A percentile compares a stretch with the other conserved stretches of the same genome.
phyloP scores from a whole-genome alignment of 2,329 filamentous ascomycete species.

The Penicillium occitanis region DNA sequence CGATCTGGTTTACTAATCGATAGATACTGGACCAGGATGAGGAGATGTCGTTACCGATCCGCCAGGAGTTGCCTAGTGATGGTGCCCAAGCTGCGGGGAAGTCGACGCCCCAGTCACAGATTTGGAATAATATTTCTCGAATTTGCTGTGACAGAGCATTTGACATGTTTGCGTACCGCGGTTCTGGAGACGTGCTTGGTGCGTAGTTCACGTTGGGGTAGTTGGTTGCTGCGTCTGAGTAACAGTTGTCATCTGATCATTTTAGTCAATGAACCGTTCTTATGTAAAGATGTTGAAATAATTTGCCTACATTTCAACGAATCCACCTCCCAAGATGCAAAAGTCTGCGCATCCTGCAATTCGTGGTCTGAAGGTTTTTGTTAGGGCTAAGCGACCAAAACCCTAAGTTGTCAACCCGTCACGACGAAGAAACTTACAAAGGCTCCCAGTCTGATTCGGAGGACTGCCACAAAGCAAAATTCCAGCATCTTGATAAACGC shows the following conservation, averaged over 20 bases:
- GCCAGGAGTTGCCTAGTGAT: conserved; percentile 49
- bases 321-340: conserved; percentile 39
- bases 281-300: background rate
- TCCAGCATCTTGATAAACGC: conserved; percentile 49
- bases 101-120: conserved; percentile 57
- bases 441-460: conserved; percentile 37
- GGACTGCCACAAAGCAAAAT: conserved; percentile 41
- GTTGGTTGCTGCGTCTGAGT: conserved; percentile 40
- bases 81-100: conserved; percentile 52
- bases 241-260: conserved; percentile 51
- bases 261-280: background rate
- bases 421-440: conserved; percentile 28
- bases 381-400: conserved; percentile 3
- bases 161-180: conserved; percentile 52
- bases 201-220: conserved; percentile 47
- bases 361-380: conserved; percentile 46
- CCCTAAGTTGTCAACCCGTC: background rate
- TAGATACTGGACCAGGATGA: conserved; percentile 54
- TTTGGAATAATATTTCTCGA: conserved; percentile 50
- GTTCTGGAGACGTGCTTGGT: conserved; percentile 40
- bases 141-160: conserved; percentile 40
- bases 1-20: conserved; percentile 54
- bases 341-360: conserved; percentile 43
- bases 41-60: conserved; percentile 57
- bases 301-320: conserved; percentile 50